Percentiles rank a stretch among this genome's conserved stretches.
These are phyloP conservation scores for Picea abies DNA, from an alignment of 83 land plant genomes.

Conservation along the genomic window DNA sequence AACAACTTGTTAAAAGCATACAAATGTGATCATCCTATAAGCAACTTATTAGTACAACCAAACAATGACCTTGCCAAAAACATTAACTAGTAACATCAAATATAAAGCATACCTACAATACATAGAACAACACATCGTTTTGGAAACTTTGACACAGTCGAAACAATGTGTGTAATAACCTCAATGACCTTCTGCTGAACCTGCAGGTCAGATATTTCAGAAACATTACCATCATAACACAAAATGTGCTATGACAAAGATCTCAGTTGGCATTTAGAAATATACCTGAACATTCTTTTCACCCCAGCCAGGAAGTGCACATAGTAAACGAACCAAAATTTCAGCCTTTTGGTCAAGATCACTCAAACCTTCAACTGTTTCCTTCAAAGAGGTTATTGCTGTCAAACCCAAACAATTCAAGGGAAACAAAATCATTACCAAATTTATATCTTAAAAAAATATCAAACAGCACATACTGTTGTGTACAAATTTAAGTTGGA, in stretches of 20 bases:
- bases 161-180: conserved; percentile 74
- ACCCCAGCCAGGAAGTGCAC: conserved; percentile 90
- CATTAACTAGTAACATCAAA: too few species aligned
- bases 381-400: conserved; percentile 80
- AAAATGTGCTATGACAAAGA: background rate
- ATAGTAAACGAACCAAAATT: conserved; percentile 83
- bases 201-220: conserved; percentile 35
- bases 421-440: background rate
- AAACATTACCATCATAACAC: background rate
- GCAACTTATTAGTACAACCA: background rate
- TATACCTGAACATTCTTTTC: conserved; percentile 98
- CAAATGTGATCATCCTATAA: background rate
- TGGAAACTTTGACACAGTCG: conserved; percentile 68
- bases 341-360: conserved; percentile 71
- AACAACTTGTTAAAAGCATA: background rate
- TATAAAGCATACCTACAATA: conserved; percentile 51
- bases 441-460: too few species aligned
- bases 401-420: conserved; percentile 16
- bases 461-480: too few species aligned
- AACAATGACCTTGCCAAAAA: too few species aligned
- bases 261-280: background rate
- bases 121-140: conserved; percentile 92
- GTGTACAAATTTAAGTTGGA: too few species aligned
- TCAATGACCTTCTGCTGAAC: conserved; percentile 98
- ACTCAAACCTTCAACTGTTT: conserved; percentile 62